Conservation (phyloP, 352 stramenopile species). For the Phytophthora pisi region DNA sequence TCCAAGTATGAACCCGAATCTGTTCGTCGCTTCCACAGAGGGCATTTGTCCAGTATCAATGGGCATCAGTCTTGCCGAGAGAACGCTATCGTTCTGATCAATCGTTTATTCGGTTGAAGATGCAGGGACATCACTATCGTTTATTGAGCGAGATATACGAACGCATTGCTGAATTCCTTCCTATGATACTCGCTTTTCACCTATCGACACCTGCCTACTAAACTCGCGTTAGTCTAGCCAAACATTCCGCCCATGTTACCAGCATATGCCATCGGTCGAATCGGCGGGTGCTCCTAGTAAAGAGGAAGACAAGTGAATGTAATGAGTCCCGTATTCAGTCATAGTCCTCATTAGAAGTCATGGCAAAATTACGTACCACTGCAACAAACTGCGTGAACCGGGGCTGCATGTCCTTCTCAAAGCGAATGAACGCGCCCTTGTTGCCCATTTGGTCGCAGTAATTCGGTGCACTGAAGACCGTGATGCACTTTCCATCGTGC, state of each 20-base stretch:
- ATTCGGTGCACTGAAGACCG: conserved; percentile 99
- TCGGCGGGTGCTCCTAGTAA: conserved; percentile 83
- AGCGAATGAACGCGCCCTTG: conserved; percentile 99
- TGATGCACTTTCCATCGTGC: conserved; percentile 99
- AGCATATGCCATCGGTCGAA: conserved; percentile 89
- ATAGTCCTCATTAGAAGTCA: background rate
- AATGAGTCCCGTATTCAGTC: background rate
- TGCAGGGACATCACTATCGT: conserved; percentile 25
- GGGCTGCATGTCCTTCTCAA: conserved; percentile 95
- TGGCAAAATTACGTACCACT: conserved; percentile 64
- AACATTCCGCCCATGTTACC: conserved; percentile 93
- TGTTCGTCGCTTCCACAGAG: conserved; percentile 42
- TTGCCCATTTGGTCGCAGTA: conserved; percentile 99
- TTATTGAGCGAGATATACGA: conserved; percentile 32
- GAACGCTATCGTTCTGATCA: conserved; percentile 41
- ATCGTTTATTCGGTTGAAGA: conserved; percentile 32
- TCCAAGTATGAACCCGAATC: conserved; percentile 33
- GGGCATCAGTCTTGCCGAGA: conserved; percentile 25
- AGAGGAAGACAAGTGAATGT: background rate
- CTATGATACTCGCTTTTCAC: conserved; percentile 18
- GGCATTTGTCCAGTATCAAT: conserved; percentile 25
- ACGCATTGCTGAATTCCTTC: conserved; percentile 25
- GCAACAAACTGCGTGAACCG: conserved; percentile 96
- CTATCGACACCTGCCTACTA: conserved; percentile 30
- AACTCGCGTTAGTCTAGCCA: conserved; percentile 51